phyloP scores from a whole-genome alignment of 2,329 filamentous ascomycete species.

The Hypoxylon sp. region DNA sequence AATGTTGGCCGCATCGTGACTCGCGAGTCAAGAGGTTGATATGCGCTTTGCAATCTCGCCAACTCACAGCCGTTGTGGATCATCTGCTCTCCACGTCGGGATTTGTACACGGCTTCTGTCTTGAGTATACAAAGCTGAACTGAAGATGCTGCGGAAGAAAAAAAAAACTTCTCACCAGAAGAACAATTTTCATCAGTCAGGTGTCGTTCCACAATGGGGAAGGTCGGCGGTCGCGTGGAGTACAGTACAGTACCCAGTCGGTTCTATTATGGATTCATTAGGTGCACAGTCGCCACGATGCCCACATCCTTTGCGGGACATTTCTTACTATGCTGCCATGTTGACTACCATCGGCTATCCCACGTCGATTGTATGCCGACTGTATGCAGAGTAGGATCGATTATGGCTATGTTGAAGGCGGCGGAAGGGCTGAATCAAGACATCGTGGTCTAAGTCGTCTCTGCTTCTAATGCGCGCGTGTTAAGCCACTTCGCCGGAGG shows the following conservation, averaged over 20 bases:
- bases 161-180: constrained; percentile 16
- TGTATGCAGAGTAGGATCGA: constrained; percentile 1
- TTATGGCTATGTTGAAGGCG: constrained; percentile 11
- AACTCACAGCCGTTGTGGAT: constrained; percentile 28
- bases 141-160: constrained; percentile 15
- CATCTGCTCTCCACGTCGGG: constrained; percentile 31
- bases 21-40: constrained; percentile 25
- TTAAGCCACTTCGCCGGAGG: too few species aligned
- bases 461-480: too few species aligned
- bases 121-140: constrained; percentile 13
- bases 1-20: constrained; percentile 23
- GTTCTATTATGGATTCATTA: constrained; percentile 26
- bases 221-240: constrained; percentile 29
- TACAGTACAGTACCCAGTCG: constrained; percentile 19
- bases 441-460: too few species aligned
- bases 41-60: constrained; percentile 23
- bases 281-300: constrained; percentile 22
- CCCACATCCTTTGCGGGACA: constrained; percentile 14
- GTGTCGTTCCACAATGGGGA: constrained; percentile 34
- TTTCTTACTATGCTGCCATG: constrained; percentile 20
- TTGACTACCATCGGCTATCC: neutral
- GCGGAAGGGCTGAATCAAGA: constrained; percentile 9
- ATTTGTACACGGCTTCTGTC: constrained; percentile 29
- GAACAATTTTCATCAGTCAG: constrained; percentile 32
- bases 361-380: neutral